Percentiles rank a stretch among this genome's conserved stretches.
phyloP scores from a whole-genome alignment of 108 stramenopile genomes.

The Seminavis robusta region DNA sequence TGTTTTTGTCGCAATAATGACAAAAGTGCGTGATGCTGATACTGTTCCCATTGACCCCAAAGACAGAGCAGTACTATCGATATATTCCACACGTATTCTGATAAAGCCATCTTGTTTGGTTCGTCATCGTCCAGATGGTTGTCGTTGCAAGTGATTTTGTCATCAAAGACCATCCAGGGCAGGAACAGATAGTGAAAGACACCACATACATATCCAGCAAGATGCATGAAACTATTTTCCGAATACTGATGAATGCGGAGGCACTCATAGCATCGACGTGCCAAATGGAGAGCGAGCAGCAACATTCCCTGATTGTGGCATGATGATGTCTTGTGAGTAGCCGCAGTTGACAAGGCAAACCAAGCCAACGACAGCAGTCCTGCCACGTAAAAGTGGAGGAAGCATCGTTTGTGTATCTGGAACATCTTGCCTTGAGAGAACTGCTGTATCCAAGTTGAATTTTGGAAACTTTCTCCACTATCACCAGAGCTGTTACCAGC shows the following conservation, averaged over 20 bases:
- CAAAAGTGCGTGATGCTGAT: conserved; percentile 57
- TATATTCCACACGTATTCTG: neutral
- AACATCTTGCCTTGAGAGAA: neutral
- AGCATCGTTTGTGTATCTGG: conserved; percentile 6
- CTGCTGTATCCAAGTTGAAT: neutral
- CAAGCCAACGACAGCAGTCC: conserved; percentile 1
- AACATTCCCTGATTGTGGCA: conserved; percentile 2
- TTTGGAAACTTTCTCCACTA: too few species aligned
- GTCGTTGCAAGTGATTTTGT: neutral
- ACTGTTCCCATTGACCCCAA: conserved; percentile 60
- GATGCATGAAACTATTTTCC: conserved; percentile 49
- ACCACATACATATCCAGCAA: conserved; percentile 67
- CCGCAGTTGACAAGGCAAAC: neutral
- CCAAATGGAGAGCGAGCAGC: conserved; percentile 21
- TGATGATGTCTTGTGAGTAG: neutral
- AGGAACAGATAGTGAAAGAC: conserved; percentile 58
- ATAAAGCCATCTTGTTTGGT: neutral
- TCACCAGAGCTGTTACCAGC: too few species aligned
- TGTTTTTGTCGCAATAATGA: conserved; percentile 30
- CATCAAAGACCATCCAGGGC: conserved; percentile 57
- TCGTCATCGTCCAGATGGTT: neutral
- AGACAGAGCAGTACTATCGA: conserved; percentile 23
- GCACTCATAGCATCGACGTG: conserved; percentile 55
- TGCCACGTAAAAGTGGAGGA: conserved; percentile 11
- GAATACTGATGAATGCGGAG: conserved; percentile 46